phyloP scores from a whole-genome alignment of 2,329 filamentous ascomycete species.

The Alternaria conjuncta region DNA sequence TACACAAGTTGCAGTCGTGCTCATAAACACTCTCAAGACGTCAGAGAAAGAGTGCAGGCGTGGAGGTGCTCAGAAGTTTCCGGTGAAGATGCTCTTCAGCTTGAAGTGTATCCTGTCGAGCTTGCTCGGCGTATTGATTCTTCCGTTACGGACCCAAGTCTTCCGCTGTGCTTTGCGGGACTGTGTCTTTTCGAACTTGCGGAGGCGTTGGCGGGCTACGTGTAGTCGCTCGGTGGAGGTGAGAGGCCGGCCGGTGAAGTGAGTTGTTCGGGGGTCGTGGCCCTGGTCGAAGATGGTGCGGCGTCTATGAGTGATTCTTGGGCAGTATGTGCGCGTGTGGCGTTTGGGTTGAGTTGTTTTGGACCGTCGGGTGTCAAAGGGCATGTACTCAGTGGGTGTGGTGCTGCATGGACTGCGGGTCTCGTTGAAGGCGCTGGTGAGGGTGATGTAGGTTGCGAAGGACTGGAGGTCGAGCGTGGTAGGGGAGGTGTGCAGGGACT shows the following conservation, averaged over 20 bases:
- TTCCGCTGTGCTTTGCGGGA: background rate
- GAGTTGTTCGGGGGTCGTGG: background rate
- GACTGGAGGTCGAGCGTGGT: background rate
- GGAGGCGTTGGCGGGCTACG: slow-evolving; percentile 10
- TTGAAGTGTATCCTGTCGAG: background rate
- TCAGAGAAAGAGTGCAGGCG: background rate
- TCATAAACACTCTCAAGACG: slow-evolving; percentile 1
- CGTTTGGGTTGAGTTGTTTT: background rate
- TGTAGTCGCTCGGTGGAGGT: slow-evolving; percentile 6
- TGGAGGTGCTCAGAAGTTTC: background rate
- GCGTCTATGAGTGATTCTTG: background rate
- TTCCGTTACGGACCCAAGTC: background rate
- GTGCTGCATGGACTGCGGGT: background rate
- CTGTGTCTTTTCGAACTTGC: slow-evolving; percentile 9
- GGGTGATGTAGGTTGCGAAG: background rate
- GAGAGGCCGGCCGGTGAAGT: background rate
- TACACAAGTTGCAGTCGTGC: background rate
- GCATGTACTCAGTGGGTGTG: slow-evolving; percentile 1
- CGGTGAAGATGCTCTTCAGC: slow-evolving; percentile 1
- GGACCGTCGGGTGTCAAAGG: background rate
- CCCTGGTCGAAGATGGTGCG: background rate
- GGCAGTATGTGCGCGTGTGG: background rate
- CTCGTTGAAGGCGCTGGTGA: background rate
- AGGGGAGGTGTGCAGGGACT: background rate
- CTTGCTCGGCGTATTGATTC: background rate